These are phyloP conservation scores for Daldinia concentrica DNA, from an alignment of 495 filamentous ascomycete species.

Conservation along the genomic window DNA sequence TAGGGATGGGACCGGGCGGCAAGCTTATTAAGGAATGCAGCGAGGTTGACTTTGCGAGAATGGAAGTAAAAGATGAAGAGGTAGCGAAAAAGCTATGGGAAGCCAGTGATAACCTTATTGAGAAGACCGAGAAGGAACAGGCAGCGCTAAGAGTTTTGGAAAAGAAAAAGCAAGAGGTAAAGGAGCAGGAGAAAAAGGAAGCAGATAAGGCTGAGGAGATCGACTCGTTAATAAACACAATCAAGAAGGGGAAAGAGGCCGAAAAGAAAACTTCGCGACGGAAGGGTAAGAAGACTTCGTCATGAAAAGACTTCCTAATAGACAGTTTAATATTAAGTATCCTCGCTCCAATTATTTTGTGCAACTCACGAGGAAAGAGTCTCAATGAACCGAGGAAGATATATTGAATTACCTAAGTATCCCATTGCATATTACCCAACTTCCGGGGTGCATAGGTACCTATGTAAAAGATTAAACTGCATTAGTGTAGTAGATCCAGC, in stretches of 20 bases:
- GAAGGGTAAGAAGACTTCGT: conserved; percentile 51
- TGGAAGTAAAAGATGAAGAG: conserved; percentile 81
- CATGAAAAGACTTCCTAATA: conserved; percentile 16
- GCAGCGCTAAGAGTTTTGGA: conserved; percentile 70
- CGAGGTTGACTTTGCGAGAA: conserved; percentile 71
- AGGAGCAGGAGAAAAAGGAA: conserved; percentile 54
- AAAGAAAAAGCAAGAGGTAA: conserved; percentile 73
- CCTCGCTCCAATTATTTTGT: neutral
- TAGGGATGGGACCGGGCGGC: conserved; percentile 70
- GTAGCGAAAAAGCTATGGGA: conserved; percentile 87
- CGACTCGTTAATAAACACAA: conserved; percentile 53
- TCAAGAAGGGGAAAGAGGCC: conserved; percentile 52
- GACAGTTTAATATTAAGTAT: neutral
- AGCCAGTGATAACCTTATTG: conserved; percentile 84
- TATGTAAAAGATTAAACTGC: neutral
- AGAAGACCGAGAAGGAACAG: conserved; percentile 81
- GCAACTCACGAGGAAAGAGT: neutral
- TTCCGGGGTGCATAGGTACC: neutral
- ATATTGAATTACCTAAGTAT: neutral
- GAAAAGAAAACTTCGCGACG: conserved; percentile 47
- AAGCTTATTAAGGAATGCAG: conserved; percentile 88
- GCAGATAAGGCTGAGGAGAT: conserved; percentile 58
- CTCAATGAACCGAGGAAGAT: neutral
- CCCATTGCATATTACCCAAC: neutral
- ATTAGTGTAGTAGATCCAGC: neutral